Percentiles rank a stretch among this genome's conserved stretches.
Conservation (phyloP, 2,329 filamentous ascomycete genomes). For the Blastomyces silverae region DNA sequence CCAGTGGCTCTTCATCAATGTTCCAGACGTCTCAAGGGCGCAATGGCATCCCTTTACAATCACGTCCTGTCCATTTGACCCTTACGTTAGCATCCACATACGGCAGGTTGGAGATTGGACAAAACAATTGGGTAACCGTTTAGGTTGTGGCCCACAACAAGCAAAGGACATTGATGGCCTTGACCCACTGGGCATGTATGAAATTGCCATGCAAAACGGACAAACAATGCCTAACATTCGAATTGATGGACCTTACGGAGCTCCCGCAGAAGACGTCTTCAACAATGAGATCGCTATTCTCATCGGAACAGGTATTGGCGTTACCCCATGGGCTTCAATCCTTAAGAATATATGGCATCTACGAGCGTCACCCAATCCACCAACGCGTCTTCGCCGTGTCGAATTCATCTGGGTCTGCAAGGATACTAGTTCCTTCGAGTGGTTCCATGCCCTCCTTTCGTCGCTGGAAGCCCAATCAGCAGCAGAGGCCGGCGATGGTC, state of each 20-base stretch:
- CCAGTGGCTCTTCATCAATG: conserved; percentile 95
- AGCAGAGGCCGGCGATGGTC: conserved; percentile 50
- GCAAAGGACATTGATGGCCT: conserved; percentile 83
- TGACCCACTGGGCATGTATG: conserved; percentile 94
- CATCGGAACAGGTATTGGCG: conserved; percentile 76
- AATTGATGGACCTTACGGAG: conserved; percentile 93
- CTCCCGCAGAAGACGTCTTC: conserved; percentile 96
- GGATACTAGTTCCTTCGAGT: conserved; percentile 92
- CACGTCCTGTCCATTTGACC: conserved; percentile 93
- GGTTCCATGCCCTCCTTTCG: conserved; percentile 92
- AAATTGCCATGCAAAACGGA: conserved; percentile 87
- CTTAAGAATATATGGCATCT: conserved; percentile 98
- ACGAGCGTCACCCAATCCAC: conserved; percentile 81
- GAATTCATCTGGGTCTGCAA: conserved; percentile 99
- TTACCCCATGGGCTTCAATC: conserved; percentile 80
- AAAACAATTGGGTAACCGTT: conserved; percentile 80
- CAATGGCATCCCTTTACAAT: conserved; percentile 99
- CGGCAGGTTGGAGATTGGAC: conserved; percentile 97
- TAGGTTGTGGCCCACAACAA: conserved; percentile 85
- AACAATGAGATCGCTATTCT: conserved; percentile 76
- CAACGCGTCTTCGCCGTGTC: conserved; percentile 79
- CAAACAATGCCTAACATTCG: conserved; percentile 84
- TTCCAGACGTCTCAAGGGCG: conserved; percentile 76
- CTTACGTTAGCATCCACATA: conserved; percentile 89
- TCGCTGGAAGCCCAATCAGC: conserved; percentile 83